Conservation (phyloP, 169 alveolate genomes). For the Plasmodium relictum region DNA sequence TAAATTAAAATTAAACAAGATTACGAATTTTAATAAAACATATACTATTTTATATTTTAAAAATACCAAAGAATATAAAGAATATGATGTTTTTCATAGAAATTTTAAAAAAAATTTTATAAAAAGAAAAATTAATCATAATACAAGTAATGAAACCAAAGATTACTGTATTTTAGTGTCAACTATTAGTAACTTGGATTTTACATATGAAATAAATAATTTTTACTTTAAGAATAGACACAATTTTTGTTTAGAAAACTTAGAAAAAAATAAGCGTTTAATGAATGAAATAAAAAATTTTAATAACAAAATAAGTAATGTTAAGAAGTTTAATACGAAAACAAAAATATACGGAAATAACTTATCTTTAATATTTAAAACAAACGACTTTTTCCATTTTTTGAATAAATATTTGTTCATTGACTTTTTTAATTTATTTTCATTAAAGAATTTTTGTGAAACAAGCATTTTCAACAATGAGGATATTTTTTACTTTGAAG, state of each 20-base stretch:
- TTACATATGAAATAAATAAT: background rate
- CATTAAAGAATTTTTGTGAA: conserved; percentile 24
- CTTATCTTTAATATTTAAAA: conserved; percentile 14
- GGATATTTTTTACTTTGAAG: background rate
- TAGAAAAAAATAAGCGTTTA: background rate
- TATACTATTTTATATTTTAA: conserved; percentile 15
- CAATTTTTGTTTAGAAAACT: background rate
- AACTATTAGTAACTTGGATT: conserved; percentile 29
- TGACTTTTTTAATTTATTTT: conserved; percentile 28
- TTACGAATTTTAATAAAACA: conserved; percentile 7
- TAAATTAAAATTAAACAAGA: conserved; percentile 19
- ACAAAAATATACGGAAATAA: conserved; percentile 28
- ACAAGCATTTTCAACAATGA: background rate
- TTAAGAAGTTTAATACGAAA: conserved; percentile 13
- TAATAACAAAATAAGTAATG: background rate
- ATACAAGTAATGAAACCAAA: background rate
- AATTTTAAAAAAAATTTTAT: background rate
- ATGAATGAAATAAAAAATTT: background rate
- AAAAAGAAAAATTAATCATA: background rate
- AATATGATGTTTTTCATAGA: background rate
- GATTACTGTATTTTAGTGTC: background rate
- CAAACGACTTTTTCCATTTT: conserved; percentile 48
- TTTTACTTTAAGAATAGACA: background rate
- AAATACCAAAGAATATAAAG: background rate
- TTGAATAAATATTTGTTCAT: conserved; percentile 34